Conservation (phyloP, 2,329 filamentous ascomycete genomes). For the Polytolypa hystricis region DNA sequence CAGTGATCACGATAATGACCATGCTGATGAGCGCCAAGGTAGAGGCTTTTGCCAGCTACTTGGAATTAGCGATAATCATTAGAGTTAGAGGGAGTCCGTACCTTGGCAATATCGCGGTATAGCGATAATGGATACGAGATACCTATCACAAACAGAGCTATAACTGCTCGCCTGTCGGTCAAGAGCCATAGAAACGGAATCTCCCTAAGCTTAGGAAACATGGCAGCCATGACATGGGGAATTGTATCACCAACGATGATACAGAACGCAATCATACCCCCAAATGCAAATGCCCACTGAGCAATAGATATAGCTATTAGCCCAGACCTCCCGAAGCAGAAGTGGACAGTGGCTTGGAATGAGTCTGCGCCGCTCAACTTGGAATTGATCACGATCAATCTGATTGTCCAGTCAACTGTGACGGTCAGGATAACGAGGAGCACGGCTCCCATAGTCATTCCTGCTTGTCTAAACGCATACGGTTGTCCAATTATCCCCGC, state of each 20-base stretch:
- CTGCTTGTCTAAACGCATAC: constrained; percentile 90
- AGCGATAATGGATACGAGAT: constrained; percentile 85
- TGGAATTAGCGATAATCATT: constrained; percentile 20
- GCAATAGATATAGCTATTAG: constrained; percentile 82
- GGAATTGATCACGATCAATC: constrained; percentile 92
- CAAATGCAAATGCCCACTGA: constrained; percentile 97
- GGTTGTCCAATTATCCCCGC: constrained; percentile 71
- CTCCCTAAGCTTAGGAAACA: constrained; percentile 64
- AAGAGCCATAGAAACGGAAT: constrained; percentile 73
- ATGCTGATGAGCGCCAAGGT: constrained; percentile 89
- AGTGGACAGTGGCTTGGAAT: constrained; percentile 91
- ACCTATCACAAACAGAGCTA: constrained; percentile 74
- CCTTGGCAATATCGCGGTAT: constrained; percentile 95
- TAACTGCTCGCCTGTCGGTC: constrained; percentile 69
- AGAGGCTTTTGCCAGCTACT: constrained; percentile 84
- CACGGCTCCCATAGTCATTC: constrained; percentile 66
- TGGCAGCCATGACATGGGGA: constrained; percentile 70
- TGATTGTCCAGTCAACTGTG: constrained; percentile 93
- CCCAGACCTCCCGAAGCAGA: constrained; percentile 82
- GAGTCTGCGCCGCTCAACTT: constrained; percentile 89
- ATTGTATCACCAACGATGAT: constrained; percentile 97
- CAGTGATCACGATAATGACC: constrained; percentile 76
- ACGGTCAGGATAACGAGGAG: constrained; percentile 71
- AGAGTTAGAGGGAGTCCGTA: constrained; percentile 28
- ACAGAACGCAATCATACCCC: constrained; percentile 96